phyloP scores from a whole-genome alignment of 768 basidiomycete species.

The Chalciporus sphaerocephalus region DNA sequence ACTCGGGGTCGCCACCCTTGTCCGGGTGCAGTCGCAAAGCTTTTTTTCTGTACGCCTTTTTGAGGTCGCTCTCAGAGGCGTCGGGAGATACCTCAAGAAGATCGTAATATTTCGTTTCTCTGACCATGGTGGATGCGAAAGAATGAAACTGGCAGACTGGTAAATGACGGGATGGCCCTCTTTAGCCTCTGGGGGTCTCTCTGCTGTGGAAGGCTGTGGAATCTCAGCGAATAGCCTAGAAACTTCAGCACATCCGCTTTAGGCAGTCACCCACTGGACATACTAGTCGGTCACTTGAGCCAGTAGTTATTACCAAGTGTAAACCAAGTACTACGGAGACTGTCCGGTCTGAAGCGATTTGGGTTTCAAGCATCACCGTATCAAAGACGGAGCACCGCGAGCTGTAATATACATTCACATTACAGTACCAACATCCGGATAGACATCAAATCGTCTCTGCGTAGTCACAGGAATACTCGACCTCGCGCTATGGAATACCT shows the following conservation, averaged over 20 bases:
- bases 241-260: conserved; percentile 23
- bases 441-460: conserved; percentile 92
- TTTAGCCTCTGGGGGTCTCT: conserved; percentile 26
- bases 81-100: conserved; percentile 79
- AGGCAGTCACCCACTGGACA: conserved; percentile 10
- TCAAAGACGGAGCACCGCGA: too few relatives aligned
- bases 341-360: too few relatives aligned
- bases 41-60: conserved; percentile 95
- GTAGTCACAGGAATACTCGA: conserved; percentile 86
- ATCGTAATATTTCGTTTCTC: conserved; percentile 86
- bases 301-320: too few relatives aligned
- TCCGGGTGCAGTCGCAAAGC: conserved; percentile 84
- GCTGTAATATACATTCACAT: background rate
- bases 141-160: conserved; percentile 8
- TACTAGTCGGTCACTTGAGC: too few relatives aligned
- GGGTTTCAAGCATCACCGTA: background rate
- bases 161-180: conserved; percentile 12
- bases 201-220: conserved; percentile 34
- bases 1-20: conserved; percentile 93
- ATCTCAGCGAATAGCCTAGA: conserved; percentile 33
- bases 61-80: conserved; percentile 81
- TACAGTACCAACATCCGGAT: conserved; percentile 57
- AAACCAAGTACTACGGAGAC: too few relatives aligned
- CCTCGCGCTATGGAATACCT: conserved; percentile 60
- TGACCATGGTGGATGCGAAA: conserved; percentile 48